These are phyloP conservation scores for Pachysandra terminalis DNA, from an alignment of 164 flowering plant genomes.

Conservation along the genomic window DNA sequence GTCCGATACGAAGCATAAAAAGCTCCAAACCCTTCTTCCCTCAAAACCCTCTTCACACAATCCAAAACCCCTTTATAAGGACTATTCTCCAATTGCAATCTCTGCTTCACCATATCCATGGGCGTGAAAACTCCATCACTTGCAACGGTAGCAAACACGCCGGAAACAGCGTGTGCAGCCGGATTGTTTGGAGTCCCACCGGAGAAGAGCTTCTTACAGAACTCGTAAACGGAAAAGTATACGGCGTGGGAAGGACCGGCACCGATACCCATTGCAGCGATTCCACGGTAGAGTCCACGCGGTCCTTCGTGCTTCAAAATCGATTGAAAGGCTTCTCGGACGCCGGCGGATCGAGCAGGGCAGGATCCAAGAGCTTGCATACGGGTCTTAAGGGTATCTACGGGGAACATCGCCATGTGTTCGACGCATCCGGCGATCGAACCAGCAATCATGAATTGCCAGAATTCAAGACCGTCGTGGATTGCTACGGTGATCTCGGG, in stretches of 20 bases:
- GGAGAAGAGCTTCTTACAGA: conserved; percentile 40
- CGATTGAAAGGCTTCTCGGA: conserved; percentile 42
- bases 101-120: conserved; percentile 79
- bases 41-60: conserved; percentile 47
- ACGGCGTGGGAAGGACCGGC: conserved; percentile 77
- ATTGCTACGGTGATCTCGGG: conserved; percentile 14
- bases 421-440: conserved; percentile 50
- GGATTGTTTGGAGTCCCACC: conserved; percentile 35
- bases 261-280: too few species aligned
- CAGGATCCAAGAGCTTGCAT: too few species aligned
- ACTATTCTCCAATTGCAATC: conserved; percentile 48
- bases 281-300: conserved; percentile 59
- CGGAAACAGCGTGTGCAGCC: conserved; percentile 46
- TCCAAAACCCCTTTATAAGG: too few species aligned
- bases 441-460: conserved; percentile 56
- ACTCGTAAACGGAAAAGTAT: conserved; percentile 57
- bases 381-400: conserved; percentile 47
- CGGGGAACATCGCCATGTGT: too few species aligned
- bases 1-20: too few species aligned
- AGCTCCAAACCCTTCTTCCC: conserved; percentile 53
- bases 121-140: conserved; percentile 68
- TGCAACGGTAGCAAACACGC: conserved; percentile 50
- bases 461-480: conserved; percentile 47
- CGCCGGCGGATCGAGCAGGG: conserved; percentile 35
- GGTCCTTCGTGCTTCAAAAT: conserved; percentile 50